Conservation (phyloP, 768 basidiomycete genomes). For the Boletus eberwhitei region DNA sequence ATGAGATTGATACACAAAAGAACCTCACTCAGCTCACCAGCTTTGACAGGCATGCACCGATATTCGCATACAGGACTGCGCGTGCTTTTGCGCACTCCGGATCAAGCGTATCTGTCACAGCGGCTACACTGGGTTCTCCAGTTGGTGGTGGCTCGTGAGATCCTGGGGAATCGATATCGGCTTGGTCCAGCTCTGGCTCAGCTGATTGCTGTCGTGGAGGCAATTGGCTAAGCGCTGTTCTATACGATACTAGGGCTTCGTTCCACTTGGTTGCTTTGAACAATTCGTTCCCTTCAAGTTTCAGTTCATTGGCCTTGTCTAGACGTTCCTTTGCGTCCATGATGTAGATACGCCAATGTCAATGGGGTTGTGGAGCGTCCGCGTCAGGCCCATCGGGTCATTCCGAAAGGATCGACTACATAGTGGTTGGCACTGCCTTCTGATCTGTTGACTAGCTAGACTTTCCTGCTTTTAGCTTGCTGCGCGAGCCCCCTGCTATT, state of each 20-base stretch:
- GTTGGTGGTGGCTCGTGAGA: slow-evolving; percentile 11
- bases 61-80: slow-evolving; percentile 80
- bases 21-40: slow-evolving; percentile 46
- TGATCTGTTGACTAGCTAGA: not conserved
- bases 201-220: slow-evolving; percentile 43
- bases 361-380: not conserved
- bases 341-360: not conserved
- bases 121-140: not conserved
- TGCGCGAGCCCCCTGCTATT: not conserved
- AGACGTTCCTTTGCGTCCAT: slow-evolving; percentile 40
- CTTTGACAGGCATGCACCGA: slow-evolving; percentile 81
- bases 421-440: too few relatives aligned
- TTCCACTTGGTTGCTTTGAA: slow-evolving; percentile 68
- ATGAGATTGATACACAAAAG: not conserved
- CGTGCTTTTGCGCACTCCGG: slow-evolving; percentile 53
- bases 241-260: slow-evolving; percentile 69
- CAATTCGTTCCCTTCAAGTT: slow-evolving; percentile 69
- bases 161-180: slow-evolving; percentile 20
- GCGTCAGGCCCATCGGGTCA: not conserved
- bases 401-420: not conserved
- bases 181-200: slow-evolving; percentile 15
- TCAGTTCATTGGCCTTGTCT: slow-evolving; percentile 55
- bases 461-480: too few relatives aligned
- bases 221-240: slow-evolving; percentile 60
- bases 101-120: slow-evolving; percentile 34